Evolutionary conservation across 345 rosid genomes (phyloP).

Genomic region (Eucalyptus lansdowneana): DNA sequence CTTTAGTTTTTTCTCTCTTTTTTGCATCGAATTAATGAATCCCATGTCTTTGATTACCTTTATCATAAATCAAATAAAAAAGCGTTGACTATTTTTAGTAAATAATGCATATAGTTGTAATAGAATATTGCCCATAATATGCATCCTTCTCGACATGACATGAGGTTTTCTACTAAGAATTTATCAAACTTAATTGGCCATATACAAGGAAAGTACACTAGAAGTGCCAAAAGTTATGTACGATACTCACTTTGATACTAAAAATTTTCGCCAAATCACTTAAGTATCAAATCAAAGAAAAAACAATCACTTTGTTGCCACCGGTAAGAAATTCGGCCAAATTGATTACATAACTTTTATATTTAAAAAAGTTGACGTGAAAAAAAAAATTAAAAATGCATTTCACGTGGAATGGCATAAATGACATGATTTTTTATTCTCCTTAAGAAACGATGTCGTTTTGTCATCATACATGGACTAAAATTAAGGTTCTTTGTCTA

Average conservation of each 20-base stretch:
- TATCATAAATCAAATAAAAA: too few relatives aligned
- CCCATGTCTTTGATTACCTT: not conserved
- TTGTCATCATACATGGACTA: too few relatives aligned
- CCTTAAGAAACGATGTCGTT: too few relatives aligned
- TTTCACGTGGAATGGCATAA: too few relatives aligned
- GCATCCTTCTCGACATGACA: not conserved
- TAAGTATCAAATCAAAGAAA: accelerated
- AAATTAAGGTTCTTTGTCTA: too few relatives aligned
- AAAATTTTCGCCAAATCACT: accelerated
- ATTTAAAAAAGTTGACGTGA: too few relatives aligned
- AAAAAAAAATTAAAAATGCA: too few relatives aligned
- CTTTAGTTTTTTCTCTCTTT: not conserved
- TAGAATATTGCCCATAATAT: not conserved
- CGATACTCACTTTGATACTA: accelerated
- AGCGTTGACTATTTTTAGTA: not conserved
- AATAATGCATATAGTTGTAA: not conserved
- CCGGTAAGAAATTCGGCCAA: accelerated
- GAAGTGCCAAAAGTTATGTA: too few relatives aligned
- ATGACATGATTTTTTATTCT: too few relatives aligned
- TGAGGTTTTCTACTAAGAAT: not conserved
- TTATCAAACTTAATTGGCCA: not conserved
- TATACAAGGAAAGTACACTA: too few relatives aligned
- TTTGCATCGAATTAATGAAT: not conserved
- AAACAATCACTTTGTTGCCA: too few relatives aligned
- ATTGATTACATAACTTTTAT: too few relatives aligned